Evolutionary conservation across 2,329 filamentous ascomycete genomes (phyloP).

Genomic region (Alternaria brassicicola): DNA sequence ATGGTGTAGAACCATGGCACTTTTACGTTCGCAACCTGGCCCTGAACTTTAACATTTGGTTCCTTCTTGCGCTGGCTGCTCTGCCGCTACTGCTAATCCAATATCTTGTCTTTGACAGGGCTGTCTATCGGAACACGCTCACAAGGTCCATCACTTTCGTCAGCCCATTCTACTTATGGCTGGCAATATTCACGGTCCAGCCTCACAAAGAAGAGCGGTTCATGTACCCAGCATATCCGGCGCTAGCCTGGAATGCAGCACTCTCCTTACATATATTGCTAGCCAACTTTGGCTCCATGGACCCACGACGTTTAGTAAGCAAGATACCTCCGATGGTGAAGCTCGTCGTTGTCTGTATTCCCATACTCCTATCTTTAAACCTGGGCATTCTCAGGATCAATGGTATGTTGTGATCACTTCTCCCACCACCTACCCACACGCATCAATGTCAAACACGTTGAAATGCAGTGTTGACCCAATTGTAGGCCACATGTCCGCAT

Average conservation of each 20-base stretch:
- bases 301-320: constrained; percentile 69
- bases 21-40: constrained; percentile 92
- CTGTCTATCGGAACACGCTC: constrained; percentile 69
- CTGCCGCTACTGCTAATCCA: constrained; percentile 78
- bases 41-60: constrained; percentile 96
- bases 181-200: constrained; percentile 87
- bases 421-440: neutral
- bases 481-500: constrained; percentile 73
- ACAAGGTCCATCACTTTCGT: constrained; percentile 79
- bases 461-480: neutral
- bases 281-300: constrained; percentile 71
- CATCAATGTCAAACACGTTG: neutral
- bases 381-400: constrained; percentile 74
- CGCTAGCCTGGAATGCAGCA: constrained; percentile 85
- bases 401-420: constrained; percentile 43
- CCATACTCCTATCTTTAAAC: constrained; percentile 68
- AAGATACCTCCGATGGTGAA: constrained; percentile 79
- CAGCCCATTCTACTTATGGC: constrained; percentile 91
- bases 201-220: constrained; percentile 98
- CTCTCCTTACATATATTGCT: constrained; percentile 82
- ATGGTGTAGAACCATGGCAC: constrained; percentile 94
- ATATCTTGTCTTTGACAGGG: constrained; percentile 66
- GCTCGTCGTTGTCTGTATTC: constrained; percentile 63
- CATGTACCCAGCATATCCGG: constrained; percentile 97
- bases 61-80: constrained; percentile 75